phyloP scores from a whole-genome alignment of 768 basidiomycete genomes.

The Pisolithus marmoratus region DNA sequence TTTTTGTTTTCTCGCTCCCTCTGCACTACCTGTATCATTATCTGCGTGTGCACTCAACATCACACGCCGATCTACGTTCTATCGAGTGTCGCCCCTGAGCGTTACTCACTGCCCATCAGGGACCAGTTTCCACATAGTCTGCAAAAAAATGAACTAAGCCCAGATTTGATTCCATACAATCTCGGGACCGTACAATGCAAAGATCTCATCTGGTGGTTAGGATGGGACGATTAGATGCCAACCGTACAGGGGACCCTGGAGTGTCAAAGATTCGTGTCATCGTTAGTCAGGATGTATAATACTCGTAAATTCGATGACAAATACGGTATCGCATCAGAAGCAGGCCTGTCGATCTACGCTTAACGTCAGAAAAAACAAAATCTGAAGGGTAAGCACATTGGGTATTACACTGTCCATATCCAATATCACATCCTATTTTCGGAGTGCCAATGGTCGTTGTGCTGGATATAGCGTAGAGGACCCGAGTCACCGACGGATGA shows the following conservation, averaged over 20 bases:
- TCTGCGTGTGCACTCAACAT: too few relatives aligned
- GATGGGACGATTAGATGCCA: not conserved
- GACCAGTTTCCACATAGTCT: too few relatives aligned
- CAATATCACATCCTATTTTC: slow-evolving; percentile 56
- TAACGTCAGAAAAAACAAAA: not conserved
- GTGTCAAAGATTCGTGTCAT: not conserved
- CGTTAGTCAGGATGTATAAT: slow-evolving; percentile 19
- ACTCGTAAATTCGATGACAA: slow-evolving; percentile 75
- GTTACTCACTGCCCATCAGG: too few relatives aligned
- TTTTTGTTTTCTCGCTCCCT: too few relatives aligned
- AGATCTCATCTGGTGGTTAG: slow-evolving; percentile 73
- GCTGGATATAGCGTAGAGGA: not conserved
- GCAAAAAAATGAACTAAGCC: slow-evolving; percentile 37
- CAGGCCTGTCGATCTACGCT: slow-evolving; percentile 36
- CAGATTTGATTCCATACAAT: slow-evolving; percentile 89
- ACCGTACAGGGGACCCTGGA: too few relatives aligned
- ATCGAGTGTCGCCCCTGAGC: too few relatives aligned
- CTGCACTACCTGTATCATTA: too few relatives aligned
- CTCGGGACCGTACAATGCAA: slow-evolving; percentile 61
- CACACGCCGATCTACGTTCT: too few relatives aligned
- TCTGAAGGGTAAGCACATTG: not conserved
- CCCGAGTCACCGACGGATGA: too few relatives aligned
- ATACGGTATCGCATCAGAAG: slow-evolving; percentile 74
- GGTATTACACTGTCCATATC: slow-evolving; percentile 66
- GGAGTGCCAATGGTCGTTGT: slow-evolving; percentile 5